Conservation (phyloP, 225 moss, liverwort and hornwort genomes). For the Pleurozium schreberi region DNA sequence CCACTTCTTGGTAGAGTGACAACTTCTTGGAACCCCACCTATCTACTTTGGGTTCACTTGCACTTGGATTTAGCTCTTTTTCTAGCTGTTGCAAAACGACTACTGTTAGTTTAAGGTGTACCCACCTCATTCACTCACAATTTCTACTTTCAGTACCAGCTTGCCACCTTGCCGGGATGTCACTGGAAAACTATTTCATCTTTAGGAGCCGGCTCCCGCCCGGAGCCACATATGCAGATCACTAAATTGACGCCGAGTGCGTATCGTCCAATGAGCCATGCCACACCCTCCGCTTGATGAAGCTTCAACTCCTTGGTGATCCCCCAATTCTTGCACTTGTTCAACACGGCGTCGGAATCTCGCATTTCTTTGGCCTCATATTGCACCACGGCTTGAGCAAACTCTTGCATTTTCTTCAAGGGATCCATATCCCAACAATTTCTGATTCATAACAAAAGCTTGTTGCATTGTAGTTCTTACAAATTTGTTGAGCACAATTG, state of each 20-base stretch:
- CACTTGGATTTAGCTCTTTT: too few species aligned
- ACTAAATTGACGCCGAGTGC: constrained; percentile 50
- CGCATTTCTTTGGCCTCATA: background rate
- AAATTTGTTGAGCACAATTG: background rate
- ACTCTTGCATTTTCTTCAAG: constrained; percentile 31
- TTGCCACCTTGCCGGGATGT: too few species aligned
- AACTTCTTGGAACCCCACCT: too few species aligned
- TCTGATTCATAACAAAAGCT: background rate
- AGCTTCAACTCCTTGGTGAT: constrained; percentile 55
- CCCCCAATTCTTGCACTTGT: constrained; percentile 50
- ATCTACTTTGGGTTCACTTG: too few species aligned
- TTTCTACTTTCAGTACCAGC: too few species aligned
- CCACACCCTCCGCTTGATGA: constrained; percentile 75
- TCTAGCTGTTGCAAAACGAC: too few species aligned
- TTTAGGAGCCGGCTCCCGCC: too few species aligned
- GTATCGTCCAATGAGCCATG: constrained; percentile 81
- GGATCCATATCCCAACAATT: constrained; percentile 19
- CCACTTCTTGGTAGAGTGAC: too few species aligned
- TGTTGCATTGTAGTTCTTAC: background rate
- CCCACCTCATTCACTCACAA: too few species aligned
- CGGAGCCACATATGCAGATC: too few species aligned
- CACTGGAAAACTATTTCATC: too few species aligned
- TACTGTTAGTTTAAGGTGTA: too few species aligned
- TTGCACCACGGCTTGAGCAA: constrained; percentile 22
- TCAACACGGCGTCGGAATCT: constrained; percentile 36